Evolutionary conservation across 768 basidiomycete species (phyloP), one percentile per base, ranked within the genome.

Genomic region (Chalciporus chontae): DNA sequence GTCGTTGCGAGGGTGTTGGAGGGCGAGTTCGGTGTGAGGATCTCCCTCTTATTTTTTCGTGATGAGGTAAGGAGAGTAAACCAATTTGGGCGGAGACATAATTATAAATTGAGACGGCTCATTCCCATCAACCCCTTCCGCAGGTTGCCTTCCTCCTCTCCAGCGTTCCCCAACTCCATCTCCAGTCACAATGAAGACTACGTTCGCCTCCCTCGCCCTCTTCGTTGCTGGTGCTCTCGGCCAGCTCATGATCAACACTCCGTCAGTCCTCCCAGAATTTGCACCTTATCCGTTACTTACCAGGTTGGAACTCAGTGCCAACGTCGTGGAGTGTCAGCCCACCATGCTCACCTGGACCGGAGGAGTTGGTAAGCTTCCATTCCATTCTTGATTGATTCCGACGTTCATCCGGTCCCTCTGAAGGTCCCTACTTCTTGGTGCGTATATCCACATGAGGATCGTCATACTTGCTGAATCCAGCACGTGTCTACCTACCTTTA

Each of bases 341-440:
- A 64, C 76, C 24, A 64, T 71, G 13, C 32, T 90, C 40, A 44
- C 61, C 24, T 90, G 81, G 80, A 9, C 29, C n/a, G 81, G 79
- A 54, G 85, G 86, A 66, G 59, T 53, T 9, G 17, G 85, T 85
- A 60, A 52, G 83, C 71, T 5, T 38, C 3, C 8, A 17, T 24
- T 9, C n/a, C 37, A 6, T 44, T 14, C 1, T 1, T 32, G 1
- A 0, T 0, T 7, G 11, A 0, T 14, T 32, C 19, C 31, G 37
- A 36, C 11, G 9, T 18, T 49, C 29, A 57, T 31, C 2, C 2
- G 34, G 15, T 24, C 15, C 1, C 6, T 26, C 26, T 3, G 8
- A 48, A 88, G 85, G 68, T 31, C 84, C 86, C 29, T 88, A 76
- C 74, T 79, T 70, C 59, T 56, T 87, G 74, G 87, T 88, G 66